Evolutionary conservation across 169 alveolate species (phyloP).

Genomic region (Eimeria brunetti): DNA sequence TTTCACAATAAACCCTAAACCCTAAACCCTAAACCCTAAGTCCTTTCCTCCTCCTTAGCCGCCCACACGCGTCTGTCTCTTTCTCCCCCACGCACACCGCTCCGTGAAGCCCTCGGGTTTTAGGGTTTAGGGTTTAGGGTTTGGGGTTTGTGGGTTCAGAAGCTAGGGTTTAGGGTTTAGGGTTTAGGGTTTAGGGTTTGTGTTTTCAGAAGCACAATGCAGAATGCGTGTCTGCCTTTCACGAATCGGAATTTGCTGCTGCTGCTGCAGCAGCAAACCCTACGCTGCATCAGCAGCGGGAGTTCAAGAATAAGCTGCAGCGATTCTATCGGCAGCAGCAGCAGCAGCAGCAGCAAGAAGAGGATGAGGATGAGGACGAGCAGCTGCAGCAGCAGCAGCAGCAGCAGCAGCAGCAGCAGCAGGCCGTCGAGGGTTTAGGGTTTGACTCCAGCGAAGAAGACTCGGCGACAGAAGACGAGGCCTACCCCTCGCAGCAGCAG

Average conservation of each 20-base stretch:
- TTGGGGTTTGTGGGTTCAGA: not conserved
- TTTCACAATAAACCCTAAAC: not conserved
- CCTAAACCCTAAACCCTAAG: constrained; percentile 18
- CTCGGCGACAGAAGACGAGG: not conserved
- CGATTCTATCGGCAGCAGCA: not conserved
- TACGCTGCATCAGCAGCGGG: constrained; percentile 14
- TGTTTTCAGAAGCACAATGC: not conserved
- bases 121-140: constrained; percentile 2
- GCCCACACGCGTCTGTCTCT: too few species aligned
- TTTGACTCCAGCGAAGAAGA: not conserved
- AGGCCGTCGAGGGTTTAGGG: constrained; percentile 4
- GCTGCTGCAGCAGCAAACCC: constrained; percentile 29
- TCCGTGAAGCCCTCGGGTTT: too few species aligned
- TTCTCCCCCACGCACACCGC: too few species aligned
- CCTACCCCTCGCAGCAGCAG: not conserved
- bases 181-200: too few species aligned
- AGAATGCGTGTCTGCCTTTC: not conserved
- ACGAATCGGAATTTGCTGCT: not conserved
- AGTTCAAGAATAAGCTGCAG: not conserved
- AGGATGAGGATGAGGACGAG: not conserved
- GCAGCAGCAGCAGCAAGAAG: constrained; percentile 17
- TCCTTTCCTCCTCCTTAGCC: not conserved
- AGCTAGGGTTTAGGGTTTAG: too few species aligned
- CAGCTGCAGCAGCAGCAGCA: constrained; percentile 9
- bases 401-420: constrained; percentile 28